These are phyloP conservation scores for Lepidium aucheri DNA, from an alignment of 345 rosid species.

Conservation along the genomic window DNA sequence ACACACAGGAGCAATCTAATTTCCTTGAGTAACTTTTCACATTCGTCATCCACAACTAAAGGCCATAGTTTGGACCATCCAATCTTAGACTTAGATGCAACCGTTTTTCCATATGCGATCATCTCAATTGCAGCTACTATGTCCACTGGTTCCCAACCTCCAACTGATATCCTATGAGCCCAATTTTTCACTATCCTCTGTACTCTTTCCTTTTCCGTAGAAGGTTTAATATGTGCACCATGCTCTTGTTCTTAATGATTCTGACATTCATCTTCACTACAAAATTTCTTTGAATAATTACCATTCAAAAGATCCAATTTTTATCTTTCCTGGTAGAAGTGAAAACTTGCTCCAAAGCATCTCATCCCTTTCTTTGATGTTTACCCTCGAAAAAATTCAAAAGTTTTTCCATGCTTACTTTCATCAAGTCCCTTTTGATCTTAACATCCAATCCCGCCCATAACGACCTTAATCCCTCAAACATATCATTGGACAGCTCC, in stretches of 20 bases:
- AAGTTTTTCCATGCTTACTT: not conserved
- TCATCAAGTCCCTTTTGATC: not conserved
- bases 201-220: not conserved
- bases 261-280: not conserved
- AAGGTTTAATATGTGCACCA: not conserved
- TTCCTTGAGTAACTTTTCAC: too few relatives aligned
- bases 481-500: too few relatives aligned
- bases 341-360: too few relatives aligned
- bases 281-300: not conserved
- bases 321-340: too few relatives aligned
- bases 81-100: too few relatives aligned
- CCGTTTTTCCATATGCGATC: constrained; percentile 2
- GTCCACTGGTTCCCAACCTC: constrained; percentile 23
- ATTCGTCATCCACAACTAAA: too few relatives aligned
- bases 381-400: not conserved
- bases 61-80: too few relatives aligned
- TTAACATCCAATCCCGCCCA: not conserved
- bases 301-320: not conserved
- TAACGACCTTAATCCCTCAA: not conserved
- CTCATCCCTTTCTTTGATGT: not conserved
- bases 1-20: too few relatives aligned
- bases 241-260: not conserved
- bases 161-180: constrained; percentile 3
- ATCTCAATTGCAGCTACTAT: constrained; percentile 8
- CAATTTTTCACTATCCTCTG: constrained; percentile 3